These are phyloP conservation scores for Salix dunnii DNA, from an alignment of 345 rosid genomes.

Conservation along the genomic window DNA sequence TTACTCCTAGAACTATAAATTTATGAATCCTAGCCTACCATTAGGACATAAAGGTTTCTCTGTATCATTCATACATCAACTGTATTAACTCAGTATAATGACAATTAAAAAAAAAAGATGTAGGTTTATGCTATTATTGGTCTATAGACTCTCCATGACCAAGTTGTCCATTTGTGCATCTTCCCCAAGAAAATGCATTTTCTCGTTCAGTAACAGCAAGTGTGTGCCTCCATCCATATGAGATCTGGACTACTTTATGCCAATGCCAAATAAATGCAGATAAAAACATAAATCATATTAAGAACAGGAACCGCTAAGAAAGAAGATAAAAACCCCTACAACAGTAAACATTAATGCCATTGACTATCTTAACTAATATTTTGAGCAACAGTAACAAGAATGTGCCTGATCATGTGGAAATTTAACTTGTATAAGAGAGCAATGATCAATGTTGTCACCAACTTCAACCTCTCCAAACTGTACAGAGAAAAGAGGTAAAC, in stretches of 20 bases:
- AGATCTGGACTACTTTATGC: conserved; percentile 75
- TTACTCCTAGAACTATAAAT: too few relatives aligned
- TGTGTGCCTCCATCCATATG: conserved; percentile 98
- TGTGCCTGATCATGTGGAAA: conserved; percentile 79
- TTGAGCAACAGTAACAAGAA: conserved; percentile 33
- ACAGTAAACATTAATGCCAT: conserved; percentile 26
- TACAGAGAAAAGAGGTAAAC: conserved; percentile 13
- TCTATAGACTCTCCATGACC: conserved; percentile 77
- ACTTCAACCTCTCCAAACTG: conserved; percentile 99
- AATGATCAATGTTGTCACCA: conserved; percentile 66
- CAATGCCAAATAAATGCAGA: conserved; percentile 14
- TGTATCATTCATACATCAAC: background rate
- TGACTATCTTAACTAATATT: conserved; percentile 26
- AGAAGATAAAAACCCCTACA: conserved; percentile 10
- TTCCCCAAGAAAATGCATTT: conserved; percentile 93
- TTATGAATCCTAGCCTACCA: background rate
- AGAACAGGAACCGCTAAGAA: background rate
- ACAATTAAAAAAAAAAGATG: background rate
- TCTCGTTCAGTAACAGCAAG: conserved; percentile 77
- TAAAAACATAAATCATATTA: conserved; percentile 11
- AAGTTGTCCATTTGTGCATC: conserved; percentile 99
- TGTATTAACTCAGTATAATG: background rate
- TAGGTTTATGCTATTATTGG: conserved; percentile 41
- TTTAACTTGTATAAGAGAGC: conserved; percentile 75
- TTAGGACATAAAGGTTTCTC: background rate